These are phyloP conservation scores for Exophiala phaeomuriformis DNA, from an alignment of 2,329 filamentous ascomycete genomes.

Conservation along the genomic window DNA sequence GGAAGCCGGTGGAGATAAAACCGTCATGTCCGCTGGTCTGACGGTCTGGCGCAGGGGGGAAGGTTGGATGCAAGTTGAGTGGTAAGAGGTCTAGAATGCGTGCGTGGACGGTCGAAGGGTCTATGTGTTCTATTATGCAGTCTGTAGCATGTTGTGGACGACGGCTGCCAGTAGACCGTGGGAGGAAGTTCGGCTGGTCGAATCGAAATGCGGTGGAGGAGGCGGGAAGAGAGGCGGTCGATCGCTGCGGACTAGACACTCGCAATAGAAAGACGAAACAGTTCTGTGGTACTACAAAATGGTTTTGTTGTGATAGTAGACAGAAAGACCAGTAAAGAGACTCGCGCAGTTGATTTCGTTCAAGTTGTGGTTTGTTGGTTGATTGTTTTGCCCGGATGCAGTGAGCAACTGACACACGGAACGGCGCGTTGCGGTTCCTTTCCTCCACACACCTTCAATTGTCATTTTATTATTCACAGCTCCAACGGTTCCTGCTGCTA, in stretches of 20 bases:
- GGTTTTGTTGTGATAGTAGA: not conserved
- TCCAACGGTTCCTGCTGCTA: too few species aligned
- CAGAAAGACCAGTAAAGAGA: not conserved
- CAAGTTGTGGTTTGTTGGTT: not conserved
- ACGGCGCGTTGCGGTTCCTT: conserved; percentile 17
- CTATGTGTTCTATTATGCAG: conserved; percentile 6
- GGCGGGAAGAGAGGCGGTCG: too few species aligned
- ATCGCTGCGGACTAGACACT: too few species aligned
- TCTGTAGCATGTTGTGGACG: conserved; percentile 7
- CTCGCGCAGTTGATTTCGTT: not conserved
- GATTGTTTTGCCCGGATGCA: not conserved
- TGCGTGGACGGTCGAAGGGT: not conserved
- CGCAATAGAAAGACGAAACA: too few species aligned
- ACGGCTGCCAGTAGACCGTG: not conserved
- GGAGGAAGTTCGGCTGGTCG: too few species aligned
- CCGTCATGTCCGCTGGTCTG: conserved; percentile 11
- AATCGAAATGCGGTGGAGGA: too few species aligned
- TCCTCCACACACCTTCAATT: not conserved
- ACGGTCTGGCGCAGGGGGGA: conserved; percentile 1
- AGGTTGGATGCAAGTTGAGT: not conserved
- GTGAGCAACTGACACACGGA: conserved; percentile 4
- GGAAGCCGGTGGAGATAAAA: conserved; percentile 20
- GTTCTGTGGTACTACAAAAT: too few species aligned
- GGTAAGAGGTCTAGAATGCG: not conserved
- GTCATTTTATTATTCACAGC: too few species aligned